Evolutionary conservation across 257 asterid species (phyloP).

Genomic region (Capsicum pubescens): DNA sequence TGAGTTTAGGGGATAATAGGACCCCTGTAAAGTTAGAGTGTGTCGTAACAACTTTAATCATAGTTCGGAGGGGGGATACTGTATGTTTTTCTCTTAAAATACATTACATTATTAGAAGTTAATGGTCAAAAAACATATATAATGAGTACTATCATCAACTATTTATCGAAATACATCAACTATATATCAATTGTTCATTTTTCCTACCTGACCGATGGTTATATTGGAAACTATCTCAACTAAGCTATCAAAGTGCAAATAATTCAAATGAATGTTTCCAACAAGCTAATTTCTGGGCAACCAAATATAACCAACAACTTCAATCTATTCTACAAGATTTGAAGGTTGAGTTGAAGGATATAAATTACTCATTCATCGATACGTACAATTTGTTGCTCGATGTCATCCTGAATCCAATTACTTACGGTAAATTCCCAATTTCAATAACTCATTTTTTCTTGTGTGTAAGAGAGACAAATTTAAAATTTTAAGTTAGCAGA

Average conservation of each 20-base stretch:
- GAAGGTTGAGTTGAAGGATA: conserved; percentile 49
- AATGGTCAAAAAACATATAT: too few relatives aligned
- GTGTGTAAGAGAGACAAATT: neutral
- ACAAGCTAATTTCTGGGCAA: conserved; percentile 56
- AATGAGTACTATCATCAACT: too few relatives aligned
- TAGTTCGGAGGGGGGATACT: too few relatives aligned
- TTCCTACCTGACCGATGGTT: too few relatives aligned
- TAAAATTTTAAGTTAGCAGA: too few relatives aligned
- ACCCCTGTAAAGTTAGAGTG: too few relatives aligned
- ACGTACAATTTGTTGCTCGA: conserved; percentile 45
- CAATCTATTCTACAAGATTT: conserved; percentile 49
- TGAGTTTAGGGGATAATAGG: too few relatives aligned
- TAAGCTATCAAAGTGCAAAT: conserved; percentile 41
- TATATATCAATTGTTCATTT: too few relatives aligned
- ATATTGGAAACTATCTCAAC: neutral
- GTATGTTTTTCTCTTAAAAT: too few relatives aligned
- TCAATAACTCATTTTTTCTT: neutral
- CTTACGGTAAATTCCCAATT: conserved; percentile 51
- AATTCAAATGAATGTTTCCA: conserved; percentile 52
- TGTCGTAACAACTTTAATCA: too few relatives aligned
- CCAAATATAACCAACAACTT: conserved; percentile 55
- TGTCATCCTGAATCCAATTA: conserved; percentile 53
- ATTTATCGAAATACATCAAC: too few relatives aligned
- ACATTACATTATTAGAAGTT: too few relatives aligned
- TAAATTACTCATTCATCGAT: conserved; percentile 62